Percentiles rank a stretch among this genome's conserved stretches.
These are phyloP conservation scores for Silene uniflora DNA, from an alignment of 148 eudicot species.

Conservation along the genomic window DNA sequence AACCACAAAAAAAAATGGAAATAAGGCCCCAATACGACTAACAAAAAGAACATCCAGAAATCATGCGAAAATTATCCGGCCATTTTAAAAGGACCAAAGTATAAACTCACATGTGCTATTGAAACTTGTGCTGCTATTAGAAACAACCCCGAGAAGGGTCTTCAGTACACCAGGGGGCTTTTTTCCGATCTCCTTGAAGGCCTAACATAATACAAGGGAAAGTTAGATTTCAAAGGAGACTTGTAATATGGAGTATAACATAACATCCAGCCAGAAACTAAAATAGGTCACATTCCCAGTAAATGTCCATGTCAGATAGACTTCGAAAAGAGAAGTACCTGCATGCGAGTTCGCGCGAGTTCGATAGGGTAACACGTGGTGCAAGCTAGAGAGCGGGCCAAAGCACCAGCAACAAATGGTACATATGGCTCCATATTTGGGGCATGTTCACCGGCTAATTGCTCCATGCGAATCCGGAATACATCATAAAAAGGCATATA, in stretches of 20 bases:
- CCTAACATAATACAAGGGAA: slow-evolving; percentile 33
- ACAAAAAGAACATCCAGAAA: background rate
- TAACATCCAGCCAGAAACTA: background rate
- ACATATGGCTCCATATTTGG: slow-evolving; percentile 68
- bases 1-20: background rate
- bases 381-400: slow-evolving; percentile 93
- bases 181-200: slow-evolving; percentile 73
- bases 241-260: background rate
- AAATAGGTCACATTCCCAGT: background rate
- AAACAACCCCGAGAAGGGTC: slow-evolving; percentile 62
- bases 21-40: background rate
- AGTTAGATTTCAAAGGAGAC: background rate
- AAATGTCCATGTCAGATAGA: background rate
- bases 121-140: slow-evolving; percentile 37
- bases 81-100: background rate
- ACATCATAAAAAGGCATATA: slow-evolving; percentile 91
- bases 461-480: slow-evolving; percentile 57
- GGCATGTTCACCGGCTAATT: slow-evolving; percentile 45
- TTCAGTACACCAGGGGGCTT: slow-evolving; percentile 91
- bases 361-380: slow-evolving; percentile 84
- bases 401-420: slow-evolving; percentile 75
- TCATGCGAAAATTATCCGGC: background rate
- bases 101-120: slow-evolving; percentile 58
- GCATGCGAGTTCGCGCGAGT: slow-evolving; percentile 94
- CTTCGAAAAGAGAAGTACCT: slow-evolving; percentile 38